Percentiles rank a stretch among this genome's conserved stretches.
phyloP scores from a whole-genome alignment of 148 eudicot genomes.

The Salicornia ramosissima region DNA sequence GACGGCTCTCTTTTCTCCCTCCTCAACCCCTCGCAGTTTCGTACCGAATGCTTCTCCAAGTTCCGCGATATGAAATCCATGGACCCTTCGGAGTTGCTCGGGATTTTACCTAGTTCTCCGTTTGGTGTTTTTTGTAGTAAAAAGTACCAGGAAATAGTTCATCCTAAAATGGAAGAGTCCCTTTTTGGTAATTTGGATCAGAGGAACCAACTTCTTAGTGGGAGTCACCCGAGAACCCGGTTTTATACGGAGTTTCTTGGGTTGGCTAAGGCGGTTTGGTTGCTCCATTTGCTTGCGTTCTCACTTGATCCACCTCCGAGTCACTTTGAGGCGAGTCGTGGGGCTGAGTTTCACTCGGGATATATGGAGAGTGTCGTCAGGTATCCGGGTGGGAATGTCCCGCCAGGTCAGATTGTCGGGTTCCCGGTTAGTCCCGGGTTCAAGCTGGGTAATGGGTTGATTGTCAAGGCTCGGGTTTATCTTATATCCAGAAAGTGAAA shows the following conservation, averaged over 20 bases:
- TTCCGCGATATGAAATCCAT: conserved; percentile 85
- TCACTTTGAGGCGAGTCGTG: conserved; percentile 83
- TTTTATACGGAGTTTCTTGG: conserved; percentile 74
- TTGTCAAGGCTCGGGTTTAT: conserved; percentile 75
- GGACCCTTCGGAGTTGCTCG: conserved; percentile 91
- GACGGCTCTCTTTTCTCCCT: conserved; percentile 88
- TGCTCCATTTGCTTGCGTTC: conserved; percentile 90
- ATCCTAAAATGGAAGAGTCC: conserved; percentile 95
- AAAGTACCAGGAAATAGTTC: conserved; percentile 76
- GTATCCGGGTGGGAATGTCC: conserved; percentile 45
- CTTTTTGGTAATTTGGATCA: conserved; percentile 83
- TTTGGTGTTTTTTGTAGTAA: conserved; percentile 81
- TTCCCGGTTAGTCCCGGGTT: conserved; percentile 91
- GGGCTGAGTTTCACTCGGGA: conserved; percentile 69
- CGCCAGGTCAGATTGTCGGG: conserved; percentile 57
- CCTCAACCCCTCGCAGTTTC: conserved; percentile 76
- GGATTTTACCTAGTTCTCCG: conserved; percentile 71
- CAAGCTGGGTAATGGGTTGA: conserved; percentile 68
- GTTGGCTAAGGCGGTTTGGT: conserved; percentile 85
- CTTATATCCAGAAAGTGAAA: conserved; percentile 54
- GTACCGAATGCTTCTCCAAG: conserved; percentile 75
- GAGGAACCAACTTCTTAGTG: conserved; percentile 61
- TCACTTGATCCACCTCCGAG: conserved; percentile 85
- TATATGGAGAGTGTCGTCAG: conserved; percentile 90
- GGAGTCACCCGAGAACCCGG: conserved; percentile 74